Evolutionary conservation across 306 rosid species (phyloP).

Genomic region (Oxytropis ochrocephala): DNA sequence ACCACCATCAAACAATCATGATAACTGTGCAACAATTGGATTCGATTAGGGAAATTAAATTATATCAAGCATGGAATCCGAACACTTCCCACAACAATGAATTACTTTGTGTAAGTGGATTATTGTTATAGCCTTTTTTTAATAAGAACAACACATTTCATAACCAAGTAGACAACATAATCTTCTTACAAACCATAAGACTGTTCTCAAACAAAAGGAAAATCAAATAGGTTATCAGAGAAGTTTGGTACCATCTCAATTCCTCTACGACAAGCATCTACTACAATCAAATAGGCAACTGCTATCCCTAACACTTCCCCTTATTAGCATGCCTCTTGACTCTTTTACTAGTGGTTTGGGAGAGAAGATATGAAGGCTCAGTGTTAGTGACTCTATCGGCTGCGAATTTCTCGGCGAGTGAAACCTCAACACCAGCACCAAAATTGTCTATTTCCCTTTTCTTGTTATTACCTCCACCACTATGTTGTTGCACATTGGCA

Average conservation of each 20-base stretch:
- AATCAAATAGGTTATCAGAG: not conserved
- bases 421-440: constrained; percentile 23
- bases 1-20: no score
- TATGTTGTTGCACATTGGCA: not conserved
- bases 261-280: not conserved
- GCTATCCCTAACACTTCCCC: no score
- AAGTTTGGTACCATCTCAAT: not conserved
- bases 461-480: constrained; percentile 25
- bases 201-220: not conserved
- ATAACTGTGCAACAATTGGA: no score
- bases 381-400: not conserved
- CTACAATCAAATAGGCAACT: no score
- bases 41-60: no score
- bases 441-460: constrained; percentile 19
- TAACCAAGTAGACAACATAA: not conserved
- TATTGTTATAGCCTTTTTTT: no score
- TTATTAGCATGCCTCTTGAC: constrained; percentile 4
- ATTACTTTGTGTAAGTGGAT: no score
- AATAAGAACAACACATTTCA: not conserved
- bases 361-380: not conserved
- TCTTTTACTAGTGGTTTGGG: not conserved
- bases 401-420: constrained; percentile 6
- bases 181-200: not conserved
- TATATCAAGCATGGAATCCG: no score
- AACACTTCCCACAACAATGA: no score